These are phyloP conservation scores for Penicillium diatomitis DNA, from an alignment of 495 filamentous ascomycete species.

Conservation along the genomic window DNA sequence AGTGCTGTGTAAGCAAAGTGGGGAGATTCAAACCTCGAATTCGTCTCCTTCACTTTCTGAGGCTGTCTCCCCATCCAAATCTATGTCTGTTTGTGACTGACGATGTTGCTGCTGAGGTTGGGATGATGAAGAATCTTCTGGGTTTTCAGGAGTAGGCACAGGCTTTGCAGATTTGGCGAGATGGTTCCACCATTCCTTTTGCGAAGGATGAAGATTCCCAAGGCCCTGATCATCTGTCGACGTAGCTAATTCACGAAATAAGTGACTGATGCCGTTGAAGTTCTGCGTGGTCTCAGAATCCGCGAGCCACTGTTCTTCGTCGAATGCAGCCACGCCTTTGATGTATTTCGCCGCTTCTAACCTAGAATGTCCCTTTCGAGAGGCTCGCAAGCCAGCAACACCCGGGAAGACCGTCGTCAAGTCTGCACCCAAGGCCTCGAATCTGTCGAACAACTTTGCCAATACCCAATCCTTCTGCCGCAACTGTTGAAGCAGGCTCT, in stretches of 20 bases:
- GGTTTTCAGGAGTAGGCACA: neutral
- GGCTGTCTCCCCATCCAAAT: constrained; percentile 11
- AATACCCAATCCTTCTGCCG: constrained; percentile 75
- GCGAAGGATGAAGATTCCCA: constrained; percentile 9
- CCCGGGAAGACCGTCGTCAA: constrained; percentile 62
- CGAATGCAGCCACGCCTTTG: constrained; percentile 38
- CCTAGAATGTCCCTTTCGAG: constrained; percentile 25
- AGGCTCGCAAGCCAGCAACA: constrained; percentile 36
- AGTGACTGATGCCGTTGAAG: constrained; percentile 14
- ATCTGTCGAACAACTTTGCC: constrained; percentile 63
- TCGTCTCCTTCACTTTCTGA: constrained; percentile 24
- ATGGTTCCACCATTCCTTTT: constrained; percentile 32
- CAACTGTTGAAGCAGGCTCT: constrained; percentile 48
- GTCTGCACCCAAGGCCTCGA: constrained; percentile 61
- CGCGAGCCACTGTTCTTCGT: constrained; percentile 32
- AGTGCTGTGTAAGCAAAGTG: neutral
- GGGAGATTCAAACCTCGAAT: constrained; percentile 26
- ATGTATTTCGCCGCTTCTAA: constrained; percentile 31
- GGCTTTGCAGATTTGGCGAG: constrained; percentile 10
- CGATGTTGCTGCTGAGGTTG: neutral
- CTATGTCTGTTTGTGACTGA: constrained; percentile 1
- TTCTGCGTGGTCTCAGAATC: constrained; percentile 14
- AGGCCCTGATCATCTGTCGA: neutral
- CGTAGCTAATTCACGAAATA: constrained; percentile 17
- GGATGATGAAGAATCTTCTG: neutral